These are phyloP conservation scores for Tetramitus jugosus DNA, from an alignment of 208 protist genomes.

Conservation along the genomic window DNA sequence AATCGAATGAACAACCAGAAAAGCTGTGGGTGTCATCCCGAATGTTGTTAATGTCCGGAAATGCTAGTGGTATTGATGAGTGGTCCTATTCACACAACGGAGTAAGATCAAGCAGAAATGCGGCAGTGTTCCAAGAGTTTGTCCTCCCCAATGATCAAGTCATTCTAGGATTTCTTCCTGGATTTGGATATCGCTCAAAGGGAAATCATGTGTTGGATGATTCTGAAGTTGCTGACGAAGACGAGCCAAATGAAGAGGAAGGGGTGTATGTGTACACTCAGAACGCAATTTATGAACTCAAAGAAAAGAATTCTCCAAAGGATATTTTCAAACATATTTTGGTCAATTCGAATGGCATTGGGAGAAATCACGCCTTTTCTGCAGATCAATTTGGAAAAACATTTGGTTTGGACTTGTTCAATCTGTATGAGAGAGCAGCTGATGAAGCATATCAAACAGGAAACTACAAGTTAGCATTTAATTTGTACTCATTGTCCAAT, in stretches of 20 bases:
- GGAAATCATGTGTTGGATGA: not conserved
- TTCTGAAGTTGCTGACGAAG: not conserved
- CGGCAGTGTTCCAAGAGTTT: not conserved
- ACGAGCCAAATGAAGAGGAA: not conserved
- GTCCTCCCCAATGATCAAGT: not conserved
- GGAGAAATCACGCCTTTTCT: not conserved
- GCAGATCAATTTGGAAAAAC: conserved; percentile 10
- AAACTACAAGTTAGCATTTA: not conserved
- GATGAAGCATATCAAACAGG: not conserved
- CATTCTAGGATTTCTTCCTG: not conserved
- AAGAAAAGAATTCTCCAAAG: not conserved
- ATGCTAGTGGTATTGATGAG: not conserved
- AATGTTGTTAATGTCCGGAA: not conserved
- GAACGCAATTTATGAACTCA: not conserved
- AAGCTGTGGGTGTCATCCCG: not conserved
- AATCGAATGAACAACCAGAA: not conserved
- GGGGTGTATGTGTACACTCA: not conserved
- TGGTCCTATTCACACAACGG: not conserved
- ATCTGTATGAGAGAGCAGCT: not conserved
- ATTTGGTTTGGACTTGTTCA: not conserved
- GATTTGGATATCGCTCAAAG: not conserved
- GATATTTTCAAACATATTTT: not conserved
- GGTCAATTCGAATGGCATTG: too few relatives aligned
- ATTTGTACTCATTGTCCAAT: not conserved
- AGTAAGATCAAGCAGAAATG: not conserved